Evolutionary conservation across 805 yeast species (phyloP), one percentile per base, ranked within the genome.

Genomic region (Cyberlindnera americana): DNA sequence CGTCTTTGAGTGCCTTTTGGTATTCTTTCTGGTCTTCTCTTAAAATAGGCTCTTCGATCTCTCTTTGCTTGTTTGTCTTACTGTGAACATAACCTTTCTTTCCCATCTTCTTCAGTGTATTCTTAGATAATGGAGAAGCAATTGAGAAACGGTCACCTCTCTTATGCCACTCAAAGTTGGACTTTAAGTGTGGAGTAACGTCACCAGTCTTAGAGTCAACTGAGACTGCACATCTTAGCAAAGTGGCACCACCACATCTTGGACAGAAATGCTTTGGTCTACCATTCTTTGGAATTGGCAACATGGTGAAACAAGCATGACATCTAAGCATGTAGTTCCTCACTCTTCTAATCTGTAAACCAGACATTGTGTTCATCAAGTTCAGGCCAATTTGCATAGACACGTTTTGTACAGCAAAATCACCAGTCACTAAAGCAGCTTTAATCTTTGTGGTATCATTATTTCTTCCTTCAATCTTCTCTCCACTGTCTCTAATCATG

Each of bases 1-100:
- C 95, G 54, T 86, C 82, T 59, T 89, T 89, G 44, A 91, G 59
- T 2, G 96, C 95, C 60, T 83, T 81, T 49, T 78, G 77, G 61
- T 93, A 93, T 62, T 93, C 99, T 55, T 84, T 86, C 67, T 93
- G 97, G 64, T 93, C 99, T 61, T 86, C 98, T 53, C 95, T 77
- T 41, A 89, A 71, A 34, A 84, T 72, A 4, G 80, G 76, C 31
- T 73, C 72, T 6, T 56, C 53, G 19, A 54, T 64, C 46, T 72
- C 76, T 40, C 74, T 75, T 42, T 78, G 75, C 42, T 57, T 57
- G 44, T 72, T 75, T 29, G 76, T 71, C 46, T 81, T 81, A 53
- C 73, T 75, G 52, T 89, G 91, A 49, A 82, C 89, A 60, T 71
- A 81, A 5, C 90, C 90, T 37, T 81, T 88, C 52, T 83, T 83